These are phyloP conservation scores for Trypanosoma mega DNA, from an alignment of 208 protist species.

Conservation along the genomic window DNA sequence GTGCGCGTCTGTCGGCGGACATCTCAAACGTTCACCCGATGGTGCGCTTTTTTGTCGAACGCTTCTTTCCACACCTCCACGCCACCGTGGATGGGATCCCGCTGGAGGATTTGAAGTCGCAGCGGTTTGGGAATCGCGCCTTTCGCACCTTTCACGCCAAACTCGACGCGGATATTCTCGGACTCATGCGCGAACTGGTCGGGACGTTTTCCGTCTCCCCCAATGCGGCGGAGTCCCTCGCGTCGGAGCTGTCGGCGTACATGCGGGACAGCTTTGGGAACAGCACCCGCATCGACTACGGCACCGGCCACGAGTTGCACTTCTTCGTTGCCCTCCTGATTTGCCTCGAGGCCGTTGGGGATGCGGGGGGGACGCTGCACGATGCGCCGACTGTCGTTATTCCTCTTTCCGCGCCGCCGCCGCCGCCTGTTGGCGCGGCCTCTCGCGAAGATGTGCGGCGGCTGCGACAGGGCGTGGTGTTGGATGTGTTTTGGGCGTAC, in stretches of 20 bases:
- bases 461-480: constrained; percentile 79
- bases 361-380: constrained; percentile 46
- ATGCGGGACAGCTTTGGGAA: constrained; percentile 95
- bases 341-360: constrained; percentile 74
- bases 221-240: constrained; percentile 30
- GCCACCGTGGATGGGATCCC: constrained; percentile 62
- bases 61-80: constrained; percentile 59
- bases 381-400: constrained; percentile 30
- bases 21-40: constrained; percentile 30
- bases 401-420: neutral
- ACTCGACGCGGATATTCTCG: constrained; percentile 44
- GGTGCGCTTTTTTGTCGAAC: constrained; percentile 39
- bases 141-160: constrained; percentile 71
- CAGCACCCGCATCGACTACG: constrained; percentile 97
- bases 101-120: constrained; percentile 70
- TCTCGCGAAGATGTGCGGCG: constrained; percentile 15
- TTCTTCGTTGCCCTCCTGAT: constrained; percentile 95
- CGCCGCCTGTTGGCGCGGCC: constrained; percentile 29
- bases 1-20: constrained; percentile 16
- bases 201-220: constrained; percentile 33
- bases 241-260: constrained; percentile 90
- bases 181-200: constrained; percentile 52
- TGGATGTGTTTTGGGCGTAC: constrained; percentile 93
- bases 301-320: constrained; percentile 98
- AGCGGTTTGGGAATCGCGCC: constrained; percentile 88